Conservation (phyloP, 169 alveolate species). For the Plasmodium coatneyi region DNA sequence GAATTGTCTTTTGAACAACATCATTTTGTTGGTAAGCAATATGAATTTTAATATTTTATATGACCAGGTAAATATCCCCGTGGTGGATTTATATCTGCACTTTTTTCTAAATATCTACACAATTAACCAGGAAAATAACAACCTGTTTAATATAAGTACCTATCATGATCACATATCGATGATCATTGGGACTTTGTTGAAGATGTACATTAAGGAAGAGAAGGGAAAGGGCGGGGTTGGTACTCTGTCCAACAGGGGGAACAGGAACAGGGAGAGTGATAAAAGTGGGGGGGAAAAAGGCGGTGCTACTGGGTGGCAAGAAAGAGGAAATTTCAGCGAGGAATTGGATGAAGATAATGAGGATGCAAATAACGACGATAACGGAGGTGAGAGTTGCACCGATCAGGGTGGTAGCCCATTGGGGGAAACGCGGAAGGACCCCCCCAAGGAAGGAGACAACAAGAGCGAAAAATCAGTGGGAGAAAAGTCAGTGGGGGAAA, state of each 20-base stretch:
- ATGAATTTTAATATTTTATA: conserved; percentile 39
- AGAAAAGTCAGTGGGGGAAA: background rate
- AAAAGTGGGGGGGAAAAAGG: background rate
- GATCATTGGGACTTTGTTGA: conserved; percentile 22
- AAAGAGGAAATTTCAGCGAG: background rate
- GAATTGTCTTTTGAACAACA: conserved; percentile 59
- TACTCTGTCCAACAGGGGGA: background rate
- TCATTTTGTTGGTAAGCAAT: conserved; percentile 52
- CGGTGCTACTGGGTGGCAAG: background rate
- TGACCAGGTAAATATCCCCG: conserved; percentile 12
- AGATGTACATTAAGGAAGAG: conserved; percentile 36
- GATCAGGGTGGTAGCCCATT: background rate
- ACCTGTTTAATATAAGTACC: conserved; percentile 19
- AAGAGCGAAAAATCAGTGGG: conserved; percentile 3
- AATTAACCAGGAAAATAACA: conserved; percentile 56
- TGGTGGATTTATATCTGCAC: conserved; percentile 49
- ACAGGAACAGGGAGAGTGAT: background rate
- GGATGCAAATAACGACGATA: background rate
- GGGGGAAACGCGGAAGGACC: background rate
- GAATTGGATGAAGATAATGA: conserved; percentile 4
- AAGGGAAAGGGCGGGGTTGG: background rate
- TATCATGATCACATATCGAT: conserved; percentile 43
- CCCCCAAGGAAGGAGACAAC: background rate
- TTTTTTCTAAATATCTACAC: conserved; percentile 54
- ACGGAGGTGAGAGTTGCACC: background rate